Conservation (phyloP, 768 basidiomycete species). For the Phylloporus scabripes region DNA sequence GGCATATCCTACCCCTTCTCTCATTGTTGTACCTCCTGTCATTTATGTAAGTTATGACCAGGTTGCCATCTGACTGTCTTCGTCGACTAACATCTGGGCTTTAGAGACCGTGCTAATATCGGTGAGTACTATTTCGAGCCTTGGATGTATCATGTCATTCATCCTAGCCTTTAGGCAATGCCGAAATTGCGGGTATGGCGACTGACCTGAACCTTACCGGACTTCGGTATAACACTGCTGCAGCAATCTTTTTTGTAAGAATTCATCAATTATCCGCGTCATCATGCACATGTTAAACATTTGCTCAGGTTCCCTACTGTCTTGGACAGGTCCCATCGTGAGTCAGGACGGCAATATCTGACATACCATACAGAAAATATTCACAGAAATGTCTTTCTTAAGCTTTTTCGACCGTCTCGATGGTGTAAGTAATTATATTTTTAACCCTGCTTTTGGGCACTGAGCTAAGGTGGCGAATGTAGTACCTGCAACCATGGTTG, state of each 20-base stretch:
- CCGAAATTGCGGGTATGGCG: slow-evolving; percentile 42
- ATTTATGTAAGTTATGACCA: slow-evolving; percentile 12
- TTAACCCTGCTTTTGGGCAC: background rate
- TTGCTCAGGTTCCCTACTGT: slow-evolving; percentile 30
- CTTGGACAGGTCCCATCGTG: slow-evolving; percentile 38
- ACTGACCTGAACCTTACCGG: slow-evolving; percentile 33
- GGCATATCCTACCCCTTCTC: slow-evolving; percentile 17
- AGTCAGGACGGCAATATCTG: slow-evolving; percentile 6
- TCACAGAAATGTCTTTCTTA: slow-evolving; percentile 34
- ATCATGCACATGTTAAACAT: background rate
- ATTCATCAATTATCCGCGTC: background rate
- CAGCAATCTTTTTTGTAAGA: slow-evolving; percentile 36
- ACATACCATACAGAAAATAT: background rate
- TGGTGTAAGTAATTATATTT: slow-evolving; percentile 23
- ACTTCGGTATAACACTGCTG: slow-evolving; percentile 34
- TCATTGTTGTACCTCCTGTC: slow-evolving; percentile 14
- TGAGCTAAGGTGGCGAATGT: slow-evolving; percentile 9
- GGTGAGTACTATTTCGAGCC: slow-evolving; percentile 23
- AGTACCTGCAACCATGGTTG: slow-evolving; percentile 36
- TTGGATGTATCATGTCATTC: background rate
- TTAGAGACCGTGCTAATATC: slow-evolving; percentile 41
- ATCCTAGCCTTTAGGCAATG: slow-evolving; percentile 31
- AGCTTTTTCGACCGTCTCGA: slow-evolving; percentile 29
- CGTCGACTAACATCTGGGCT: background rate
- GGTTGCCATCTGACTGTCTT: background rate